phyloP scores from a whole-genome alignment of 2,329 filamentous ascomycete species.

The Colletotrichum camelliae region DNA sequence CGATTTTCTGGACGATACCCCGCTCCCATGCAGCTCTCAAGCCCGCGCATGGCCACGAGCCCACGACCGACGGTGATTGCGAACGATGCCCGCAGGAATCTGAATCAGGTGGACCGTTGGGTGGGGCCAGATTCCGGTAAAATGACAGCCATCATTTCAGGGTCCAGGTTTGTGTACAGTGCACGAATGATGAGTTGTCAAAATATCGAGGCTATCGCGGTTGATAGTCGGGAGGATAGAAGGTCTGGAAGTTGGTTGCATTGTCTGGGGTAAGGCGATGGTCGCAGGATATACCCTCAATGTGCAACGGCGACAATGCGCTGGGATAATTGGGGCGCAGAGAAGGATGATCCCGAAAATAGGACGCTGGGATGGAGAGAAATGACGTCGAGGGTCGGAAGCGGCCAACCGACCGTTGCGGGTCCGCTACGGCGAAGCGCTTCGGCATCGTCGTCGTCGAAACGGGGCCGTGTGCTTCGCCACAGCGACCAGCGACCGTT shows the following conservation, averaged over 20 bases:
- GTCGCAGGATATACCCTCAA: slow-evolving; percentile 5
- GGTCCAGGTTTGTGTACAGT: not conserved
- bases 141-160: not conserved
- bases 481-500: not conserved
- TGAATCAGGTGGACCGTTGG: not conserved
- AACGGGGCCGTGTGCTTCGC: slow-evolving; percentile 4
- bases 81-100: not conserved
- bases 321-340: not conserved
- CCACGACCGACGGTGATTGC: not conserved
- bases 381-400: slow-evolving; percentile 15
- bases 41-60: not conserved
- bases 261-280: slow-evolving; percentile 12
- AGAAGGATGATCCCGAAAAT: not conserved
- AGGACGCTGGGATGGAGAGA: not conserved
- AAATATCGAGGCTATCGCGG: not conserved
- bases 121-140: not conserved
- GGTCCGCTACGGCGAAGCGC: slow-evolving; percentile 3
- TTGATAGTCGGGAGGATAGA: not conserved
- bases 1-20: not conserved
- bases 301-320: not conserved
- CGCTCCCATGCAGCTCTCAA: not conserved
- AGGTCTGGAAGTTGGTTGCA: not conserved
- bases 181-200: not conserved
- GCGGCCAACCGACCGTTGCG: not conserved
- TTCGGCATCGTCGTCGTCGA: slow-evolving; percentile 12